phyloP scores from a whole-genome alignment of 306 rosid species.

The Spatholobus suberectus region DNA sequence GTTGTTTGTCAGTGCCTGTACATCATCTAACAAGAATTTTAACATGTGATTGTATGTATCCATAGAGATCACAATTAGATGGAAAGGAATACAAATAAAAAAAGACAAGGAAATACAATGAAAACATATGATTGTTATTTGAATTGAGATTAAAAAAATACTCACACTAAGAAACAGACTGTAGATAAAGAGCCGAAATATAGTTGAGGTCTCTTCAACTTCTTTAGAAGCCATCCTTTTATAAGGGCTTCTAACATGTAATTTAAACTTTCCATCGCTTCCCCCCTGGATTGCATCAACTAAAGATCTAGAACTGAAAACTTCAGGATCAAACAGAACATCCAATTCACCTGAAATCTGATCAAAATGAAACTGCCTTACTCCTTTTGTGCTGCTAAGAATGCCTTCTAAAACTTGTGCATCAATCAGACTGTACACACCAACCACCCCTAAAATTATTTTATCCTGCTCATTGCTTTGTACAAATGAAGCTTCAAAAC shows the following conservation, averaged over 20 bases:
- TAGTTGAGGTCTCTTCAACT: constrained; percentile 65
- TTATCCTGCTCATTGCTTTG: constrained; percentile 92
- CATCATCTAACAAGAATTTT: constrained; percentile 16
- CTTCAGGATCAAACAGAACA: constrained; percentile 83
- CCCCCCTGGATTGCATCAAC: constrained; percentile 81
- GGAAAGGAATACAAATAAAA: constrained; percentile 29
- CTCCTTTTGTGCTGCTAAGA: constrained; percentile 72
- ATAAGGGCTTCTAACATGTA: constrained; percentile 79
- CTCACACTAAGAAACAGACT: constrained; percentile 93
- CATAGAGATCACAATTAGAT: constrained; percentile 19
- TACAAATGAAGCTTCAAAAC: constrained; percentile 84
- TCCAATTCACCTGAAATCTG: constrained; percentile 69
- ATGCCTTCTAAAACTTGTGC: constrained; percentile 69
- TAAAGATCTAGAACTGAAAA: constrained; percentile 80
- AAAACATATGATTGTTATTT: constrained; percentile 15
- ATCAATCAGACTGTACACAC: constrained; percentile 66
- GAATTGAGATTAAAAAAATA: constrained; percentile 34
- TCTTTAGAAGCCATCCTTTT: constrained; percentile 84
- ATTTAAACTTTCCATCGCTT: constrained; percentile 71
- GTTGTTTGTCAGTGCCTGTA: background rate
- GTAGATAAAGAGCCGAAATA: constrained; percentile 81
- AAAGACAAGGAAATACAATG: background rate
- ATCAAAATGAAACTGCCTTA: constrained; percentile 67
- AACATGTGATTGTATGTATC: constrained; percentile 1
- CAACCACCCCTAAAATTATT: constrained; percentile 71